Evolutionary conservation across 352 stramenopile genomes (phyloP).

Genomic region (Halophytophthora polymorphica): DNA sequence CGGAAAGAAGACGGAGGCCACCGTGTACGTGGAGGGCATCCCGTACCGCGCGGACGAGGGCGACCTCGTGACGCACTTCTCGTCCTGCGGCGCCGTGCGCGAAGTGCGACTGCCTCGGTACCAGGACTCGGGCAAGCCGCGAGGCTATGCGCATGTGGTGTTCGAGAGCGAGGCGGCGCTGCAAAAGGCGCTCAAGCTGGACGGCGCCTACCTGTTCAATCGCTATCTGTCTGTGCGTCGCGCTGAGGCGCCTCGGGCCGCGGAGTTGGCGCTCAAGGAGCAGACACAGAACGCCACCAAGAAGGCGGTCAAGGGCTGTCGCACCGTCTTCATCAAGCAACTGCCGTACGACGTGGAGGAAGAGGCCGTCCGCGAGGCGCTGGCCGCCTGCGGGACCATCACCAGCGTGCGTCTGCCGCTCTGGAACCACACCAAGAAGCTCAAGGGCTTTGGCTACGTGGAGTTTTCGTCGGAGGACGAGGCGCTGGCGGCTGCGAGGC

Average conservation of each 20-base stretch:
- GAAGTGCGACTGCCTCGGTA: slow-evolving; percentile 93
- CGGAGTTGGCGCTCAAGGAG: slow-evolving; percentile 71
- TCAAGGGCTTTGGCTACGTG: slow-evolving; percentile 97
- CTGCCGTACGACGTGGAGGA: slow-evolving; percentile 92
- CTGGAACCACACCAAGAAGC: slow-evolving; percentile 92
- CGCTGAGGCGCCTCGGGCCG: slow-evolving; percentile 67
- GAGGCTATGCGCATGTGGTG: slow-evolving; percentile 92
- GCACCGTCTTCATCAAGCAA: slow-evolving; percentile 94
- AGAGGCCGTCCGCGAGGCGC: slow-evolving; percentile 73
- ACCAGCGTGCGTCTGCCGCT: slow-evolving; percentile 90
- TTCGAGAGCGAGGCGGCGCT: slow-evolving; percentile 78
- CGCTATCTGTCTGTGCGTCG: slow-evolving; percentile 89
- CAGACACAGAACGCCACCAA: slow-evolving; percentile 62
- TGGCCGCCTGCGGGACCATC: slow-evolving; percentile 89
- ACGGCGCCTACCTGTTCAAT: slow-evolving; percentile 87
- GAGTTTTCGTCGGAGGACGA: slow-evolving; percentile 83
- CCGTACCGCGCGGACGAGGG: slow-evolving; percentile 91
- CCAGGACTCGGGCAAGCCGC: slow-evolving; percentile 89
- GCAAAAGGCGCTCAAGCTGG: slow-evolving; percentile 78
- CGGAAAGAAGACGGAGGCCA: slow-evolving; percentile 72
- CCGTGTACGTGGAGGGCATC: slow-evolving; percentile 95
- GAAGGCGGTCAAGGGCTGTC: slow-evolving; percentile 80
- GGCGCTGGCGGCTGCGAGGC: slow-evolving; percentile 59
- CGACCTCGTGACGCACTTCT: slow-evolving; percentile 90
- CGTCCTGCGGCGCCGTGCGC: slow-evolving; percentile 82